Evolutionary conservation across 1,284 basidiomycete species (phyloP).

Genomic region (Lignosus rhinocerotis): DNA sequence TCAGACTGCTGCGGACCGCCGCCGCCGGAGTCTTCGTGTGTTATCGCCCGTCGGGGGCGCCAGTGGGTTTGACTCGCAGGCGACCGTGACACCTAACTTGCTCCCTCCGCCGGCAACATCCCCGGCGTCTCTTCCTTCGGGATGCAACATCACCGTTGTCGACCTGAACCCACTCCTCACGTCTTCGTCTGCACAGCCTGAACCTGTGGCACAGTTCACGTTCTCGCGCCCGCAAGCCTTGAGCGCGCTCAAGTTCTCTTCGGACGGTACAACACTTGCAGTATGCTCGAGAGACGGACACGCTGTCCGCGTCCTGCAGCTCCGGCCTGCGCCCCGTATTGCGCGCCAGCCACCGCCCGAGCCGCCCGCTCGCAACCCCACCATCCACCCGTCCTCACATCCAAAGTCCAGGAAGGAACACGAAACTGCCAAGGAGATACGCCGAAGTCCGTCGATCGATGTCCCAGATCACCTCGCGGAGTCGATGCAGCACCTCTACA

Average conservation of each 20-base stretch:
- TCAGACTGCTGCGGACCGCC: conserved; percentile 13
- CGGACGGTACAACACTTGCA: conserved; percentile 58
- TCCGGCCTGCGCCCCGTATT: conserved; percentile 42
- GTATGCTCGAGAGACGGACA: conserved; percentile 64
- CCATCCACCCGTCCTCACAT: background rate
- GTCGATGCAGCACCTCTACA: conserved; percentile 64
- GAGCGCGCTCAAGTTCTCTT: conserved; percentile 55
- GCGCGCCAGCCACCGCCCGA: conserved; percentile 8
- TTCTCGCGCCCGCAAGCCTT: conserved; percentile 51
- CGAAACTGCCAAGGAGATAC: background rate
- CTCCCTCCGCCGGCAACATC: conserved; percentile 23
- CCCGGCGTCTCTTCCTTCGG: conserved; percentile 8
- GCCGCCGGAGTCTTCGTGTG: conserved; percentile 14
- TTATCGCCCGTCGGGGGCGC: conserved; percentile 8
- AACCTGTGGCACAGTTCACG: conserved; percentile 47
- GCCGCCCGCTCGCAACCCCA: background rate
- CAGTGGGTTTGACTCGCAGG: conserved; percentile 5
- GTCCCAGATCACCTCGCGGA: conserved; percentile 22
- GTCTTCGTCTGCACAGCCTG: conserved; percentile 22
- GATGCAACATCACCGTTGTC: conserved; percentile 53
- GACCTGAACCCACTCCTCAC: conserved; percentile 49
- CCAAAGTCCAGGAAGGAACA: background rate
- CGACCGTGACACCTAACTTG: conserved; percentile 5
- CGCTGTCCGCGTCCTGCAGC: conserved; percentile 54
- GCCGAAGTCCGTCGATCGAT: background rate